Evolutionary conservation across 2,329 filamentous ascomycete genomes (phyloP).

Genomic region (Colletotrichum acutatum): DNA sequence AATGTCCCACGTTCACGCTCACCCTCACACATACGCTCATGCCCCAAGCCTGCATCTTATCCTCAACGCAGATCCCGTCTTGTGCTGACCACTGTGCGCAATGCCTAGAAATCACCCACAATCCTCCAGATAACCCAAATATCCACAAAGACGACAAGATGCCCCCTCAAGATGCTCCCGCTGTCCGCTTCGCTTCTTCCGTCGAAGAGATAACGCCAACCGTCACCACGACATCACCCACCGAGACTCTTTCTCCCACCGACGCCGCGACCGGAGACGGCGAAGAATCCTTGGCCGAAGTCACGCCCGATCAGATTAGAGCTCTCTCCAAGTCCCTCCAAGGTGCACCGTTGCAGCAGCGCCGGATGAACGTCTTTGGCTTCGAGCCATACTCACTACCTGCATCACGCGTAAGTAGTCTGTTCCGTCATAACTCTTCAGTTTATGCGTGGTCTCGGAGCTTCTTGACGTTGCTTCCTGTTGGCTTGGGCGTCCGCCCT

Average conservation of each 20-base stretch:
- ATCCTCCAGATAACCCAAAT: slow-evolving; percentile 20
- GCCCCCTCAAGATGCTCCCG: slow-evolving; percentile 48
- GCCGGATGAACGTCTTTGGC: slow-evolving; percentile 85
- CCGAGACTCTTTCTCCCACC: slow-evolving; percentile 38
- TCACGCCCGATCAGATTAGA: slow-evolving; percentile 72
- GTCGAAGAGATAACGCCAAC: slow-evolving; percentile 72
- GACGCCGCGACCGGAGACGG: slow-evolving; percentile 38
- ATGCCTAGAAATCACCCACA: slow-evolving; percentile 30
- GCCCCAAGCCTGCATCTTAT: neutral
- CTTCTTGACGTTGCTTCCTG: slow-evolving; percentile 20
- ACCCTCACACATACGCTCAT: neutral
- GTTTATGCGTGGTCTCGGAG: slow-evolving; percentile 8
- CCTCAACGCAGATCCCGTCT: slow-evolving; percentile 1
- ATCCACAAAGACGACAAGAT: slow-evolving; percentile 38
- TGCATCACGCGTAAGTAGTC: slow-evolving; percentile 77
- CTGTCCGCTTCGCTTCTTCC: slow-evolving; percentile 78
- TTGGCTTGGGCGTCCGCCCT: slow-evolving; percentile 24
- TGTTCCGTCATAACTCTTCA: neutral
- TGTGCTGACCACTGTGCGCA: slow-evolving; percentile 34
- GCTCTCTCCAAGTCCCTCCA: slow-evolving; percentile 79
- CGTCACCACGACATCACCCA: slow-evolving; percentile 54
- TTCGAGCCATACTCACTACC: slow-evolving; percentile 94
- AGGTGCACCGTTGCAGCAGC: slow-evolving; percentile 80
- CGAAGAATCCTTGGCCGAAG: slow-evolving; percentile 49
- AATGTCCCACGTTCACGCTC: neutral